Evolutionary conservation across 179 eudicot genomes (phyloP), one percentile per base, ranked within the genome.

Genomic region (Vitellaria paradoxa): DNA sequence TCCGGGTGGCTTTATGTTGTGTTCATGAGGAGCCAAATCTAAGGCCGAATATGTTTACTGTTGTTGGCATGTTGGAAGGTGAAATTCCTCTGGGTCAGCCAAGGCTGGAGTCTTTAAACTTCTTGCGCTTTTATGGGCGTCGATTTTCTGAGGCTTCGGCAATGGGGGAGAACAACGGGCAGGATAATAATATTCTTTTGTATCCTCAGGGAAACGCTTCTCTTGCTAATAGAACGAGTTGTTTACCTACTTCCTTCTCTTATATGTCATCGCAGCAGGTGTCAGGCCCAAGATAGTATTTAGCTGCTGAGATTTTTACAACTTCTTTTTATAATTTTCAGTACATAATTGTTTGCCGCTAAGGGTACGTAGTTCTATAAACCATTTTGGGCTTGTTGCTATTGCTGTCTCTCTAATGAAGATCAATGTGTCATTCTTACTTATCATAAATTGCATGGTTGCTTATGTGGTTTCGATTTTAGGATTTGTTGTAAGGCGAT

Each of bases 61-160:
- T 92, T 66, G 93, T 89, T 45, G 87, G 86, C 68, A 90, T 92
- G 94, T 77, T 92, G 79, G 94, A 90, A 81, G 93, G 90, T 2
- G 81, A 81, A 77, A 56, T 81, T 63, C 86, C 91, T 46, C 47
- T 83, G 72, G 70, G 82, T 50, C 76, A 72, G 52, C 95, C 92
- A 0, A 81, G 86, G 74, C 13, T 82, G 21, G 93, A 88, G 71
- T 83, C 87, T 18, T 70, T 92, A 49, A 87, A 88, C 61, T 92
- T 89, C 65, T 81, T 92, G 87, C 80, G 92, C 53, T 92, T 92
- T 63, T 92, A 89, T 80, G 95, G 97, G 10, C 87, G 92, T 11
- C 81, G 89, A 24, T 91, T 91, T 62, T 67, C 86, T 17, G 95
- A 92, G 82, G 80, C 91, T 49, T 87, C 93, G 0, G 69, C 45